A percentile compares a stretch with the other conserved stretches of the same genome.
Evolutionary conservation across 1,284 basidiomycete genomes (phyloP).

Genomic region (Cutaneotrichosporon spelunceum): DNA sequence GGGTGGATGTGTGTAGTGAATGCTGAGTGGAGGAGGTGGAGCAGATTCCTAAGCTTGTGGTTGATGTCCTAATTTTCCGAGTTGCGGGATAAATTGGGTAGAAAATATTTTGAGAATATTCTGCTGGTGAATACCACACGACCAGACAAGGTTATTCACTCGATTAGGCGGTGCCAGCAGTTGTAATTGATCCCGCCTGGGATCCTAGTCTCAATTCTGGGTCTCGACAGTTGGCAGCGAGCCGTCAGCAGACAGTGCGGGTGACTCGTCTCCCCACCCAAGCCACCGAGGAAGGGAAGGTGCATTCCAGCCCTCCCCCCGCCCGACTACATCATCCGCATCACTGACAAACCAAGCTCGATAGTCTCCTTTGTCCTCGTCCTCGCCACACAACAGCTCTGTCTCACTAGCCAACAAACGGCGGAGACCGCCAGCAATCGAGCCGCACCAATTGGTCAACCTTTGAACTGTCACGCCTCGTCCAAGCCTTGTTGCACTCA

Average conservation of each 20-base stretch:
- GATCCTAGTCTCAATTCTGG: too few relatives aligned
- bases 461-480: too few relatives aligned
- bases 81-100: constrained; percentile 13
- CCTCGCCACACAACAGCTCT: too few relatives aligned
- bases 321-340: background rate
- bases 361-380: background rate
- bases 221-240: background rate
- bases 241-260: too few relatives aligned
- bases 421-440: too few relatives aligned
- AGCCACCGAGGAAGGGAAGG: background rate
- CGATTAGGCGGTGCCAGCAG: background rate
- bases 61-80: constrained; percentile 14
- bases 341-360: too few relatives aligned
- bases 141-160: background rate
- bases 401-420: too few relatives aligned
- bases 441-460: too few relatives aligned
- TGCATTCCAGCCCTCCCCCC: background rate
- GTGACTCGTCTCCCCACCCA: too few relatives aligned
- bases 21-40: constrained; percentile 1
- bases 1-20: constrained; percentile 1
- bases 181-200: constrained; percentile 1
- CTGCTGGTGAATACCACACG: too few relatives aligned
- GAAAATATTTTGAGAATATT: constrained; percentile 10
- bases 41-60: background rate
- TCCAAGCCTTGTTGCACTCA: too few relatives aligned